Percentiles rank a stretch among this genome's conserved stretches.
Conservation (phyloP, 2,329 filamentous ascomycete species). For the Elsinoe necatrix region DNA sequence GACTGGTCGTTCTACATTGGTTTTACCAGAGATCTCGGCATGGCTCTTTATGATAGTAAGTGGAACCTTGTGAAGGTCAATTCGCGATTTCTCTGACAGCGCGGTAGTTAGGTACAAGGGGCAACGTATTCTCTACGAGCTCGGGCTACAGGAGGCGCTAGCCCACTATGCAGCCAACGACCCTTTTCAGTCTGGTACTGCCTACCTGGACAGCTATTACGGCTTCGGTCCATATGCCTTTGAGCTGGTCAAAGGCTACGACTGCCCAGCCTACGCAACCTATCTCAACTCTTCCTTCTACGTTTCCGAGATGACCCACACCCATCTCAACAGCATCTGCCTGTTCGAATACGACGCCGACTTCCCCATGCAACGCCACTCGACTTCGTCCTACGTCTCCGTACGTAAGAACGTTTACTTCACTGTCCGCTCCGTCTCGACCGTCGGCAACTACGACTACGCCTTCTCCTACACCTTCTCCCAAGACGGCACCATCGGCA, state of each 20-base stretch:
- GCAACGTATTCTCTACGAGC: conserved; percentile 48
- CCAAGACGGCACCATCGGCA: conserved; percentile 42
- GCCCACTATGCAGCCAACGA: conserved; percentile 44
- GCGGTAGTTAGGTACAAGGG: conserved; percentile 41
- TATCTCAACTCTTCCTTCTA: conserved; percentile 44
- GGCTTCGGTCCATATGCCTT: conserved; percentile 42
- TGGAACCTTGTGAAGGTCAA: neutral
- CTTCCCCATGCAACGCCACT: conserved; percentile 45
- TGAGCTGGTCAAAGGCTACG: conserved; percentile 42
- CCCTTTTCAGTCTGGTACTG: conserved; percentile 38
- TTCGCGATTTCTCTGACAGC: neutral
- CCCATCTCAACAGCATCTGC: conserved; percentile 45
- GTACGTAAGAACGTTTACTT: conserved; percentile 41
- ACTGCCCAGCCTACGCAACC: conserved; percentile 45
- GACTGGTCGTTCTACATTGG: conserved; percentile 46
- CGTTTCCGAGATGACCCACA: conserved; percentile 36
- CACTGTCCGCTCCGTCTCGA: conserved; percentile 40
- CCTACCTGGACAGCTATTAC: conserved; percentile 43
- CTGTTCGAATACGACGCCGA: conserved; percentile 45
- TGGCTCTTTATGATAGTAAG: conserved; percentile 40
- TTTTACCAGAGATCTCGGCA: conserved; percentile 41
- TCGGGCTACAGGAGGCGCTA: conserved; percentile 48
- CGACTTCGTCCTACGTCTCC: conserved; percentile 32
- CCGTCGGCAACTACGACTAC: conserved; percentile 48
- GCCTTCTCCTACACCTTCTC: conserved; percentile 44